Base-by-base conservation (phyloP, 306 rosid species). In the Sechiopsis laciniata region DNA sequence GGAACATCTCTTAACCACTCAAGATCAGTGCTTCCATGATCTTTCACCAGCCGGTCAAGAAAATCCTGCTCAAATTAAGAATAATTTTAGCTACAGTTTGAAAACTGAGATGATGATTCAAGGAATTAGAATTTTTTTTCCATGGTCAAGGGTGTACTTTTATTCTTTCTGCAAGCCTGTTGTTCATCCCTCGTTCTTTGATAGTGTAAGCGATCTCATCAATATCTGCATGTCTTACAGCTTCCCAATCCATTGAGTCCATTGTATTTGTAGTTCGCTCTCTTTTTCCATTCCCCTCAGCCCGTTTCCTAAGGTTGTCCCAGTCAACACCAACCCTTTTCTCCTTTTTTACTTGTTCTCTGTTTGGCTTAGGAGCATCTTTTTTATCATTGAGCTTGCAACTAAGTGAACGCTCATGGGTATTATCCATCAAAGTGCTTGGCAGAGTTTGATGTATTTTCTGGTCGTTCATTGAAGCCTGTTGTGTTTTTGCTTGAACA, bases 1-100 rank as follows among this genome's bases (percentile, higher is more conserved):
- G 95, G 87, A 51, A 82, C 84, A 72, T 86, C 5, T 80, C 95
- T 80, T 61, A 92, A 64, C 96, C 96, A 92, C 71, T 92, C 96
- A 10, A 90, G 85, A 78, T 90, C 87, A 16, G 77, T 0, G 45
- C 48, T 80, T 68, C 79, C 85, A 73, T 88, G 81, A 15, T 77
- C 70, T 6, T 74, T 52, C 22, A 61, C 53, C 10, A 88, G 75
- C n/a, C 63, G 76, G 24, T 87, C 68, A 32, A 90, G 83, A n/a
- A 84, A 82, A 10, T 58, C 73, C 96, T 89, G 78, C 76, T 85
- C 76, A 0, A 10, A 32, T 16, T 12, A 29, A 37, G 50, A 51
- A 26, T 1, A 19, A 21, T 46, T 59, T 21, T 20, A 24, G 16
- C 19, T 51, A n/a, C 37, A 72, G 20, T 55, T 52, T 1, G 75